Base-by-base conservation (phyloP, 192 early-diverging fungal genomes). In the Coemansia sp. region DNA sequence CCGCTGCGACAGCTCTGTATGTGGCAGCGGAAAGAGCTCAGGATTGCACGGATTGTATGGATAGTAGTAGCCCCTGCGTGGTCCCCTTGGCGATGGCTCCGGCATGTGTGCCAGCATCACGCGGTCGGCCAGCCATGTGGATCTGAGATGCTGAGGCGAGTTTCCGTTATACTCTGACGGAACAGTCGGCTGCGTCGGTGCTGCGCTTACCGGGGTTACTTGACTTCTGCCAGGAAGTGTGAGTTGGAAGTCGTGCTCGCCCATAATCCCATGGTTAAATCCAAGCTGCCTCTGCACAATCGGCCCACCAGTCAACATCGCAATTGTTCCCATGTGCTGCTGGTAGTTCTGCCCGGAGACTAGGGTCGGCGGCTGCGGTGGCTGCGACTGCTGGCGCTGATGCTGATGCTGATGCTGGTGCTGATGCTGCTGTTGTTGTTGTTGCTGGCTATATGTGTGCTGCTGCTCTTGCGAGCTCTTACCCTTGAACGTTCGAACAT, bases 11-110 rank as follows among this genome's bases (percentile, higher is more conserved):
- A 94, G 86, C 49, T 86, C 88, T 3, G 87, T 89, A 61, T 83
- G 84, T 32, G 84, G 83, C 6, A 84, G 77, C 32, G 80, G 66
- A 19, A 85, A 82, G 42, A 84, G 77, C 26, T 77, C 75, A 0
- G 92, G 90, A 46, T 91, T 94, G 73, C 86, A 91, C 7, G 94
- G 93, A 60, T 94, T 94, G 68, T 82, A 82, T n/a, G 66, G 61
- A 1, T 43, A 49, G 62, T 61, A 65, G 49, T 45, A 15, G 8
- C 66, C 68, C 36, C 62, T 45, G 42, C 66, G 69, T 59, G 40
- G 45, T 0, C 63, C 47, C 22, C 66, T 58, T 13, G 47, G 51
- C 39, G 48, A 32, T 11, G 15, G n/a, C 12, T 68, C 54, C 4
- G 63, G 19, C 8, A 39, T 10, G 8, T 48, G 66, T 6, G 51